A percentile compares a stretch with the other conserved stretches of the same genome.
Conservation (phyloP, 306 rosid genomes). For the Vigna angularis region DNA sequence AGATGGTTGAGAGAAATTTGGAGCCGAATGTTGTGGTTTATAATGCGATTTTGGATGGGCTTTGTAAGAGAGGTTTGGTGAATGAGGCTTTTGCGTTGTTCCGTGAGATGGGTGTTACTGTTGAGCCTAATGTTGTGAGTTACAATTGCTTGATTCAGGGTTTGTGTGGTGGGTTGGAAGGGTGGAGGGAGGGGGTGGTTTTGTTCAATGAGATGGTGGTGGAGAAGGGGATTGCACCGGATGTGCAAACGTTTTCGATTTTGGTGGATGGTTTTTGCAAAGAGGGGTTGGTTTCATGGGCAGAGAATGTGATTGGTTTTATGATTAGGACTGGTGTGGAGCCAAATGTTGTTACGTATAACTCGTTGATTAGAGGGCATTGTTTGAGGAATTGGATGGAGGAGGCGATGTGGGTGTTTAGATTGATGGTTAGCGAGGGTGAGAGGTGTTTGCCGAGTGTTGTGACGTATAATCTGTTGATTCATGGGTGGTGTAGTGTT, state of each 20-base stretch:
- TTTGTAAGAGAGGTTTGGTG: conserved; percentile 39
- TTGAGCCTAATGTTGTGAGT: conserved; percentile 30
- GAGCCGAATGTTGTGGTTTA: conserved; percentile 33
- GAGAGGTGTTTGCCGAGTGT: conserved; percentile 34
- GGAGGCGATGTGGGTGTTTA: conserved; percentile 39
- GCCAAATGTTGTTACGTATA: conserved; percentile 52
- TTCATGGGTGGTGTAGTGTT: conserved; percentile 42
- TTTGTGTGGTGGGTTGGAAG: conserved; percentile 11
- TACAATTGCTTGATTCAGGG: conserved; percentile 54
- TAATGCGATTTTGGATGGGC: conserved; percentile 41
- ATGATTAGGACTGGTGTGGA: conserved; percentile 44
- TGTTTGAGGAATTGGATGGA: conserved; percentile 44
- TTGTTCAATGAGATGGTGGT: conserved; percentile 49
- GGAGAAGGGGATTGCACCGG: conserved; percentile 27
- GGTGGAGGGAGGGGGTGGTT: conserved; percentile 38
- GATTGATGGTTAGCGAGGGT: conserved; percentile 29
- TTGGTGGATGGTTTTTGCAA: conserved; percentile 51
- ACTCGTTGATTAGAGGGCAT: conserved; percentile 46
- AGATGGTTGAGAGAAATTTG: conserved; percentile 38
- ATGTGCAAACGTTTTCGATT: conserved; percentile 44
- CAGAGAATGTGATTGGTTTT: conserved; percentile 26
- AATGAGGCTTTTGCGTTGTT: conserved; percentile 40
- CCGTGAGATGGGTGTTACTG: conserved; percentile 36
- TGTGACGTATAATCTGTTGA: conserved; percentile 42
- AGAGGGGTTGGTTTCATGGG: conserved; percentile 43